These are phyloP conservation scores for Suillus plorans DNA, from an alignment of 768 basidiomycete species.

Conservation along the genomic window DNA sequence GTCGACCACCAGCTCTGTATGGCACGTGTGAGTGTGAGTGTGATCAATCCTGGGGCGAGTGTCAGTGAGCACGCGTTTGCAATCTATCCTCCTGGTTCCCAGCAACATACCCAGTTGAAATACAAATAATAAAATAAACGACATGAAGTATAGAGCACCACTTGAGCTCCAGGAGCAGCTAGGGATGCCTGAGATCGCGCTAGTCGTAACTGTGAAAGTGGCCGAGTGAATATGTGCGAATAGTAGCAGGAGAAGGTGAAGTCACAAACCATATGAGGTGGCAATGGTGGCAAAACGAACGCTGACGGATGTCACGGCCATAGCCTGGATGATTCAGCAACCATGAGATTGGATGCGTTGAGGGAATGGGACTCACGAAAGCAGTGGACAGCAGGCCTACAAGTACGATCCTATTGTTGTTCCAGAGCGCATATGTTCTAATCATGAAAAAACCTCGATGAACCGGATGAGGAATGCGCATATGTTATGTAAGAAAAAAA, in stretches of 20 bases:
- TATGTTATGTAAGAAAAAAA: neutral
- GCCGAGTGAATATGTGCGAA: too few species aligned
- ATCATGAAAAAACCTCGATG: neutral
- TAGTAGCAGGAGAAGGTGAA: neutral
- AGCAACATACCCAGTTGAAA: neutral
- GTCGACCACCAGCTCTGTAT: neutral
- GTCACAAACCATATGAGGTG: too few species aligned
- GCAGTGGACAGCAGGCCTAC: neutral
- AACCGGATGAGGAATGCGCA: neutral
- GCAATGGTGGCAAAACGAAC: neutral
- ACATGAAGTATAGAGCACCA: neutral
- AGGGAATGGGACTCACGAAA: neutral
- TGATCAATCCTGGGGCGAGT: neutral
- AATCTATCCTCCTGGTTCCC: neutral
- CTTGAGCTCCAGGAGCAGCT: neutral
- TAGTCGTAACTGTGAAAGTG: neutral
- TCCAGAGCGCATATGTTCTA: neutral
- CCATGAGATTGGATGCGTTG: neutral
- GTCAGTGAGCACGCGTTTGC: neutral
- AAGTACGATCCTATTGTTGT: neutral
- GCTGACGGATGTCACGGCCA: neutral
- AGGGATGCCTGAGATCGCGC: neutral
- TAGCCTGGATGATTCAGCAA: neutral
- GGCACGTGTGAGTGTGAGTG: neutral
- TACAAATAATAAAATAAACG: neutral